Percentiles rank a stretch among this genome's conserved stretches.
Evolutionary conservation across 768 basidiomycete species (phyloP).

Genomic region (Trametes gibbosa): DNA sequence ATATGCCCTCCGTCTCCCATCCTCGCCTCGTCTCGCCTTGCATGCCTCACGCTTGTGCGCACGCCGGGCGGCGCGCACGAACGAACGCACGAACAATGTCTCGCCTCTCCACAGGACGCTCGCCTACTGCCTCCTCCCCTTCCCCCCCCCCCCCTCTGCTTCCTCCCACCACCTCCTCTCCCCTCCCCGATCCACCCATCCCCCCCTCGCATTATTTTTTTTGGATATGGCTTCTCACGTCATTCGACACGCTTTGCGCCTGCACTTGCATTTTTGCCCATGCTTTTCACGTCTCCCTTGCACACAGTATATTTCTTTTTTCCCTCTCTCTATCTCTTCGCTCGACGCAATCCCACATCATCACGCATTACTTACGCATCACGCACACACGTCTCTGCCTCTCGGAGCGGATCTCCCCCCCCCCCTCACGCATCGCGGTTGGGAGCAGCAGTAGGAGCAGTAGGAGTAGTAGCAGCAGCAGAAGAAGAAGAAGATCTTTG

Average conservation of each 20-base stretch:
- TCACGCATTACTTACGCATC: neutral
- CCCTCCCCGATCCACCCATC: neutral
- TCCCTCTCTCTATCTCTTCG: neutral
- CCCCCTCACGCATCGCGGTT: neutral
- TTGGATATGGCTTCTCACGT: neutral
- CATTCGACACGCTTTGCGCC: neutral
- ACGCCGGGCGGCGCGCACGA: neutral
- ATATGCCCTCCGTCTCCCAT: neutral
- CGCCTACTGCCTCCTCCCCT: neutral
- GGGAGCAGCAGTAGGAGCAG: neutral
- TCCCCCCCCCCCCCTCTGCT: neutral
- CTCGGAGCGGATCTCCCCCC: too few species aligned
- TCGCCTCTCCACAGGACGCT: conserved; percentile 2
- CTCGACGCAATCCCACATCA: neutral
- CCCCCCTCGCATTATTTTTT: neutral
- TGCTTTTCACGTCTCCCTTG: neutral
- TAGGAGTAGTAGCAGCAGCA: neutral
- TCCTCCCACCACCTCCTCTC: neutral
- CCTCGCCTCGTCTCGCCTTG: neutral
- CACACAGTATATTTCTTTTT: neutral
- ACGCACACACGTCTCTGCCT: neutral
- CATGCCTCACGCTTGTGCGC: neutral
- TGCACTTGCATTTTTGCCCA: neutral
- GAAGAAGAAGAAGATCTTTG: neutral
- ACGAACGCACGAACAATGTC: conserved; percentile 6